Evolutionary conservation across 1,139 yeast genomes (phyloP).

Genomic region (Williopsis jadinii): DNA sequence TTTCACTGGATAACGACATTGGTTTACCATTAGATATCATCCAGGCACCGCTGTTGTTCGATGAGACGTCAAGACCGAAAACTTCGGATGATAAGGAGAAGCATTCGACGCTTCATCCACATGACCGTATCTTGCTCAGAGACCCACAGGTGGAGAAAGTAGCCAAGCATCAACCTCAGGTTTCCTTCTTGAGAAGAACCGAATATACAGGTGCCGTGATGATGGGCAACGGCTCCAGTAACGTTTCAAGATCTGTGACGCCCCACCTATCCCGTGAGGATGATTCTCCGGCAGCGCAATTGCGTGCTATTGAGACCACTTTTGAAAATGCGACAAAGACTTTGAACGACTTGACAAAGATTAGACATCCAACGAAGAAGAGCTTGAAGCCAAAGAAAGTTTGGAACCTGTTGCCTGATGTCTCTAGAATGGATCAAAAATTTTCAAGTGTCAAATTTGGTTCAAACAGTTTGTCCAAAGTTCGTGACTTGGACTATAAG

Average conservation of each 20-base stretch:
- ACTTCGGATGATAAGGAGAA: not conserved
- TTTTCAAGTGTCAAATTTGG: slow-evolving; percentile 69
- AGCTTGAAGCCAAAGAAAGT: slow-evolving; percentile 67
- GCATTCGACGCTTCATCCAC: slow-evolving; percentile 49
- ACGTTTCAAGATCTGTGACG: slow-evolving; percentile 10
- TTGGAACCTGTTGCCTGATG: slow-evolving; percentile 84
- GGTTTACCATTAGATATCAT: slow-evolving; percentile 81
- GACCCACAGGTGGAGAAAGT: slow-evolving; percentile 62
- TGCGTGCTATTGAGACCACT: slow-evolving; percentile 66
- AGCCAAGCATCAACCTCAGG: slow-evolving; percentile 48
- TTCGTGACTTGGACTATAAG: slow-evolving; percentile 33
- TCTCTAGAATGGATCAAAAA: slow-evolving; percentile 77
- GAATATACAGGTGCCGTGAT: slow-evolving; percentile 55
- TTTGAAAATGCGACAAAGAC: slow-evolving; percentile 57
- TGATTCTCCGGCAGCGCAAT: slow-evolving; percentile 57
- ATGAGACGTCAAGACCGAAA: slow-evolving; percentile 20
- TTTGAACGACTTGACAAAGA: slow-evolving; percentile 33
- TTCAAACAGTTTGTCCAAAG: slow-evolving; percentile 43
- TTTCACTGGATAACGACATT: slow-evolving; percentile 63
- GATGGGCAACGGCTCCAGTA: slow-evolving; percentile 1
- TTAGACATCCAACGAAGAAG: slow-evolving; percentile 76
- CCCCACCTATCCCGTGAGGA: slow-evolving; percentile 21
- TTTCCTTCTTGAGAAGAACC: slow-evolving; percentile 86
- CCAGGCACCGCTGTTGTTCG: slow-evolving; percentile 56
- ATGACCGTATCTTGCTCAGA: slow-evolving; percentile 68